phyloP scores from a whole-genome alignment of 2,329 filamentous ascomycete species.

The Thelonectria rubi region DNA sequence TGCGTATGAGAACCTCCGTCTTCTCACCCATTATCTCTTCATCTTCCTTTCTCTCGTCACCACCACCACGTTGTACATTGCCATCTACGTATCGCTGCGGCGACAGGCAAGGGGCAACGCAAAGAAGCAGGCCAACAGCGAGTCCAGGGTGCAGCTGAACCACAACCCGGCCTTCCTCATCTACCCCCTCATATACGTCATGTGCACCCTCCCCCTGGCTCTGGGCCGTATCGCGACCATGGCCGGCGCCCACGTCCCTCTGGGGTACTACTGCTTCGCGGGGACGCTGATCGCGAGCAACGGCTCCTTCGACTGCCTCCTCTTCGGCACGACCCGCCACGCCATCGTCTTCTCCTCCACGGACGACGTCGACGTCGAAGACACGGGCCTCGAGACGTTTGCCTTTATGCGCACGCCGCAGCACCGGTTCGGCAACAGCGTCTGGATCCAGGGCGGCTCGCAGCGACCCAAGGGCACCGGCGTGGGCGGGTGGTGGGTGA shows the following conservation, averaged over 20 bases:
- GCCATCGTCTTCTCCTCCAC: conserved; percentile 57
- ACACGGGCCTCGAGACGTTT: conserved; percentile 61
- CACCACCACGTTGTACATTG: conserved; percentile 50
- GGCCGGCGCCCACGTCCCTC: conserved; percentile 59
- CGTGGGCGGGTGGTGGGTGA: conserved; percentile 41
- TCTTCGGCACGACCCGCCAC: conserved; percentile 61
- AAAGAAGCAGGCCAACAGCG: not conserved
- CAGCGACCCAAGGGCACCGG: conserved; percentile 13
- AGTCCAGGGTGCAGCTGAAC: conserved; percentile 23
- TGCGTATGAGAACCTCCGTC: conserved; percentile 61
- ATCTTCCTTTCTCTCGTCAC: conserved; percentile 57
- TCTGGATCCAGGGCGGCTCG: conserved; percentile 46
- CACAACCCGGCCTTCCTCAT: conserved; percentile 66
- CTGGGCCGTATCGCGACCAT: conserved; percentile 70
- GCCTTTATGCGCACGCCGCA: conserved; percentile 56
- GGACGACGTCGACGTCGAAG: conserved; percentile 49
- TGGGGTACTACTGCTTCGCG: conserved; percentile 65
- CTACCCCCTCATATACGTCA: conserved; percentile 73
- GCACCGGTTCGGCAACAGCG: conserved; percentile 51
- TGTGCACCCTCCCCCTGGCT: conserved; percentile 72
- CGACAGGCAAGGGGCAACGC: conserved; percentile 24
- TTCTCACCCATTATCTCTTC: conserved; percentile 71
- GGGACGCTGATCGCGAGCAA: conserved; percentile 66
- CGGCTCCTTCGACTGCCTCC: conserved; percentile 62
- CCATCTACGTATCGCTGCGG: conserved; percentile 51